Evolutionary conservation across 2,329 filamentous ascomycete genomes (phyloP).

Genomic region (Neoscytalidium dimidiatum): DNA sequence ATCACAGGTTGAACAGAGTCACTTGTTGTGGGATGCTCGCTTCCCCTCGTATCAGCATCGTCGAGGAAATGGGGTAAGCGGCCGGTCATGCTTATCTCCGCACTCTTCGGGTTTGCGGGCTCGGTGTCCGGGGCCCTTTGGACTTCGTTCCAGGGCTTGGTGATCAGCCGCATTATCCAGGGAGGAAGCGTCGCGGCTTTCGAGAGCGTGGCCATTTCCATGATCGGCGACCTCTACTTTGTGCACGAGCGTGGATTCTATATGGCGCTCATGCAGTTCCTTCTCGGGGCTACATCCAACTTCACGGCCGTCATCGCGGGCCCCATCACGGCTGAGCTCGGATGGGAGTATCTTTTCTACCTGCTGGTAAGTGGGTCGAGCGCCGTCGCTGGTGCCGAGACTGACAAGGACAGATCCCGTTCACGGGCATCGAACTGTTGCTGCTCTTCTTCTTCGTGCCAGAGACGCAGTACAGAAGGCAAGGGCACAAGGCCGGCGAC

Average conservation of each 20-base stretch:
- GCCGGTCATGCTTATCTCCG: conserved; percentile 48
- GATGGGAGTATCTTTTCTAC: conserved; percentile 54
- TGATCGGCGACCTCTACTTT: conserved; percentile 53
- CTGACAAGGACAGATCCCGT: conserved; percentile 25
- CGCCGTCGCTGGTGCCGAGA: conserved; percentile 45
- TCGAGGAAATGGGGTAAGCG: conserved; percentile 50
- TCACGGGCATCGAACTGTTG: conserved; percentile 45
- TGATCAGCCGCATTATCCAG: conserved; percentile 47
- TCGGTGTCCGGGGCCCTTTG: conserved; percentile 39
- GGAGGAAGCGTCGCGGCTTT: conserved; percentile 42
- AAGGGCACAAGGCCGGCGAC: conserved; percentile 25
- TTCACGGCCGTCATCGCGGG: conserved; percentile 7
- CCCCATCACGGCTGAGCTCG: conserved; percentile 24
- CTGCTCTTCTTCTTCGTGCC: conserved; percentile 54
- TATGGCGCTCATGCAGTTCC: conserved; percentile 47
- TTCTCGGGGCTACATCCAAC: conserved; percentile 31
- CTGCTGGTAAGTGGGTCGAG: conserved; percentile 42
- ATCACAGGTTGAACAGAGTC: conserved; percentile 26
- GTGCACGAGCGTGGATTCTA: conserved; percentile 50
- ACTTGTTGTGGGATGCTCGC: conserved; percentile 35
- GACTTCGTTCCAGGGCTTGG: conserved; percentile 52
- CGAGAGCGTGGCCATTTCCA: conserved; percentile 35
- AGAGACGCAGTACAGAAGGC: conserved; percentile 53
- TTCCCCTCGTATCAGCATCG: conserved; percentile 36
- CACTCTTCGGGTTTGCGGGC: conserved; percentile 21